A percentile compares a stretch with the other conserved stretches of the same genome.
phyloP scores from a whole-genome alignment of 768 basidiomycete species.

The Lyophyllum shimeji region DNA sequence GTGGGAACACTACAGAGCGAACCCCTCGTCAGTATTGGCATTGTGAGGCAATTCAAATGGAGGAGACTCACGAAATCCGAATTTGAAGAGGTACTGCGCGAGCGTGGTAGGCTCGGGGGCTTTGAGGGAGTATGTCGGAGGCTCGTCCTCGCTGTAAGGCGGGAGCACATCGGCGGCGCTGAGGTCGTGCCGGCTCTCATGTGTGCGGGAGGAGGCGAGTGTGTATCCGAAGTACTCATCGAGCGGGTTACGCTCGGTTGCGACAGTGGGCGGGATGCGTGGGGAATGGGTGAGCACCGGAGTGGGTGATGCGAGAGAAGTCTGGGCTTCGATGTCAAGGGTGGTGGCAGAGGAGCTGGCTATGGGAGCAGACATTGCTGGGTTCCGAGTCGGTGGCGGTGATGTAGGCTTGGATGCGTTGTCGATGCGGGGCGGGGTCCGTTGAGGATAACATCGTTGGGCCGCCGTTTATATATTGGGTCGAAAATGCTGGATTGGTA shows the following conservation, averaged over 20 bases:
- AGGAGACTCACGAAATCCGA: slow-evolving; percentile 54
- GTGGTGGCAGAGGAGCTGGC: slow-evolving; percentile 11
- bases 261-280: slow-evolving; percentile 17
- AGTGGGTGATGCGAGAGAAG: slow-evolving; percentile 10
- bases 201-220: slow-evolving; percentile 30
- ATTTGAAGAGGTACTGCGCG: slow-evolving; percentile 61
- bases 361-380: slow-evolving; percentile 16
- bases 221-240: slow-evolving; percentile 39
- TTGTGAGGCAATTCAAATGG: not conserved
- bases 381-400: not conserved
- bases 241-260: slow-evolving; percentile 21
- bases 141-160: slow-evolving; percentile 44
- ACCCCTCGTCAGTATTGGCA: slow-evolving; percentile 5
- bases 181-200: slow-evolving; percentile 41
- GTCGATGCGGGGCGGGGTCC: not conserved
- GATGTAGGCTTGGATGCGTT: not conserved
- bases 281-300: slow-evolving; percentile 20
- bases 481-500: not conserved
- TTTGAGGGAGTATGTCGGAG: slow-evolving; percentile 34
- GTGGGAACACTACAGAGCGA: slow-evolving; percentile 48
- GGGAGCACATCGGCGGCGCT: slow-evolving; percentile 36
- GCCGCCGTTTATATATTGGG: not conserved
- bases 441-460: not conserved
- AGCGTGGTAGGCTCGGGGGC: slow-evolving; percentile 51
- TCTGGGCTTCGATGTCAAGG: slow-evolving; percentile 16